Evolutionary conservation across 176 grass and related monocot genomes (phyloP), one percentile per base, ranked within the genome.

Genomic region (Musa acuminata): DNA sequence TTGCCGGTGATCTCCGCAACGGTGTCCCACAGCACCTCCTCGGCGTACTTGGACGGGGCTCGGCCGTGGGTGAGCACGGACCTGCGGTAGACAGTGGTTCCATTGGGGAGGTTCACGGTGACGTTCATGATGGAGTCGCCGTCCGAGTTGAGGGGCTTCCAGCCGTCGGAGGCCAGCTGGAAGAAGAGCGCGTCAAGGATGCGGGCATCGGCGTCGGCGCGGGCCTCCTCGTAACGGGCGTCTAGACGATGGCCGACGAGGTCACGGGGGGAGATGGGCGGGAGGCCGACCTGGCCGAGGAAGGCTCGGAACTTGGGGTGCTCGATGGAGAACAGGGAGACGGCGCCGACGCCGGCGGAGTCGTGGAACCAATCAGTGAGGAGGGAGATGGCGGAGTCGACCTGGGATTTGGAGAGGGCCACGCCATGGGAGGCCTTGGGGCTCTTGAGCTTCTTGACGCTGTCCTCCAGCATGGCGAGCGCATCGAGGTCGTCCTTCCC

Each of bases 321-420:
- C 52, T 88, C 89, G 8, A 77, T 75, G 0, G 89, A 79, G 13
- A 89, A 76, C 17, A 90, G 81, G 3, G 85, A 88, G 1, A 90
- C 80, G 83, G 62, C 78, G 8, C 68, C 68, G 5, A 35, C 26
- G 66, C 81, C 84, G 21, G 81, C 75, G 7, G 87, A 88, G 76
- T 96, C 93, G 64, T 90, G 76, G 65, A 96, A 85, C 93, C 93
- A 92, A 68, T 96, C 89, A 25, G 87, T 55, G 67, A 96, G 84
- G 50, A 88, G 79, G 10, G 81, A 20, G 25, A 92, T 69, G 14
- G 90, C 90, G 1, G 85, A 81, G 1, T 92, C 90, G 0, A 81
- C 80, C 76, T 92, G 93, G 1, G 11, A 80, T 21, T 81, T 85
- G 8, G 83, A 73, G 2, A 92, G 81, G 65, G 72, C 86, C 8